Evolutionary conservation across 2,329 filamentous ascomycete species (phyloP), one percentile per base, ranked within the genome.

Genomic region (Corinectria fuckeliana): DNA sequence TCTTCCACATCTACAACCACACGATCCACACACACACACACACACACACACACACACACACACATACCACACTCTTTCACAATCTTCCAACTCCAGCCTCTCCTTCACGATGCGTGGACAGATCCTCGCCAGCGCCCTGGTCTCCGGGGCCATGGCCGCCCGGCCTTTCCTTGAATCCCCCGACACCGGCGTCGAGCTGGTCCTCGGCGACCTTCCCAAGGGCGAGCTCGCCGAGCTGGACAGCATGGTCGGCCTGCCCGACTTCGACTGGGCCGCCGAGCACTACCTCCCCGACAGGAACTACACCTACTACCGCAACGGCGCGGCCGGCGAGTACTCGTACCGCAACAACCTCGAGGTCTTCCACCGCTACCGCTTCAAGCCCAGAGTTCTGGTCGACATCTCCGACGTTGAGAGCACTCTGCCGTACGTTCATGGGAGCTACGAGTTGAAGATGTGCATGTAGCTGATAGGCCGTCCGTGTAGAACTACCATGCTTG

Each of bases 271-370:
- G 71, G 80, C 80, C 3, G 83, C 82, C 20, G 75, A 81, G 54
- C 77, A 78, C 50, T 78, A 79, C 64, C 76, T 85, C 65, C 78
- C 81, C 56, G 60, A 65, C 11, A 67, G 72, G 20, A 78, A 81
- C 66, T 85, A 82, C 72, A 83, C 82, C n/a, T 85, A 84, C 72
- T 85, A 85, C 73, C 80, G 82, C 58, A 84, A 82, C 63, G 83
- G 82, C 18, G 82, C 82, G 4, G 82, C 77, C 3, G 83, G 82
- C 59, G 83, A 85, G 72, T 85, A 80, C 78, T 79, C 78, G 1
- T 85, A 85, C 72, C 77, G 83, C 48, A 84, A 85, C 71, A 86
- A 86, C 72, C 76, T 85, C 5, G 84, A 86, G 71, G 77, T 80
- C 25, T 86, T 78, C 71, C 74, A 77, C 60, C 78, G 81, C 13